phyloP scores from a whole-genome alignment of 257 asterid species.

The Solanum lycopersicoides region DNA sequence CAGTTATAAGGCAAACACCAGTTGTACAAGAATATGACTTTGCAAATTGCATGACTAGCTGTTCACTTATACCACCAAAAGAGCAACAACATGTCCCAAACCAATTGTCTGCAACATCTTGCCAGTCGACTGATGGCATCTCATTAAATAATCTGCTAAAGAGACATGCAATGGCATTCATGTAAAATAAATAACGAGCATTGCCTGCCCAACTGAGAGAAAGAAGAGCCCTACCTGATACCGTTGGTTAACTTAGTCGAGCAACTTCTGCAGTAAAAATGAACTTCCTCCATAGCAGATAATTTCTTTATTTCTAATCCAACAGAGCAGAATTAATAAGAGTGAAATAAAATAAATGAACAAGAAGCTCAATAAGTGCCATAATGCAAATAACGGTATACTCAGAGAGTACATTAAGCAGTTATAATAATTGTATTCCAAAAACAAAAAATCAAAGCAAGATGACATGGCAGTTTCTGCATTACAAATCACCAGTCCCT shows the following conservation, averaged over 20 bases:
- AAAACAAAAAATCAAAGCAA: not conserved
- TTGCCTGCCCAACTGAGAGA: not conserved
- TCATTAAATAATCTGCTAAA: slow-evolving; percentile 51
- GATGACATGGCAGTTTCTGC: not conserved
- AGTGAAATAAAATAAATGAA: not conserved
- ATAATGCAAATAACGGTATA: not conserved
- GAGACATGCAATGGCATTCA: not conserved
- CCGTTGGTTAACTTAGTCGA: slow-evolving; percentile 54
- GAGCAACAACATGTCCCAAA: slow-evolving; percentile 96
- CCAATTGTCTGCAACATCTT: slow-evolving; percentile 95
- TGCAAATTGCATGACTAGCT: slow-evolving; percentile 55
- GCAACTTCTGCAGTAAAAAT: slow-evolving; percentile 84
- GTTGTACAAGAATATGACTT: slow-evolving; percentile 57
- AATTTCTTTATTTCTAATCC: slow-evolving; percentile 53
- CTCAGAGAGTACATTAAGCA: not conserved
- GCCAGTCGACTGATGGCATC: slow-evolving; percentile 92
- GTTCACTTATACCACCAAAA: slow-evolving; percentile 80
- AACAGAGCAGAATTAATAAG: not conserved
- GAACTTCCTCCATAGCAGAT: slow-evolving; percentile 57
- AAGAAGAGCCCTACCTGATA: slow-evolving; percentile 44
- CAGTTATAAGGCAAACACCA: slow-evolving; percentile 62
- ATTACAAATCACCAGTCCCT: not conserved
- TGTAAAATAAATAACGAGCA: not conserved
- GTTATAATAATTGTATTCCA: not conserved
- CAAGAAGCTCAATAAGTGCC: not conserved